Base-by-base conservation (phyloP, 306 rosid species). In the Cicer pinnatifidum region DNA sequence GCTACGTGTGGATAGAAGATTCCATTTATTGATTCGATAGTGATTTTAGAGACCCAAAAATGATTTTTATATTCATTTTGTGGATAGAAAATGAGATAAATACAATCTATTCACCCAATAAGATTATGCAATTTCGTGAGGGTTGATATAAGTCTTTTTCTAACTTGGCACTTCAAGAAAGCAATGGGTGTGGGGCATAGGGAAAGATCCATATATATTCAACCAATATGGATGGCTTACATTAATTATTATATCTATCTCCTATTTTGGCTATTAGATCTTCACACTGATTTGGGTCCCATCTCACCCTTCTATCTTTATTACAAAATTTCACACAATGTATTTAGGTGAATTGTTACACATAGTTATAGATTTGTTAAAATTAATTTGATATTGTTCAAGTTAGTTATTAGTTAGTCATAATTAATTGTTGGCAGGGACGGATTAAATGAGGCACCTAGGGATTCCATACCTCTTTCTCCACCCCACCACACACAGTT, bases 81-180 rank as follows among this genome's bases (percentile, higher is more conserved):
- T 69, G 78, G 75, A 57, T 19, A 70, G 33, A 64, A 81, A 54
- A 48, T 16, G 68, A 70, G 56, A 59, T 46, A 43, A 63, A 63
- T 59, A 28, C 15, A 69, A 63, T 69, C 44, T 71, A 68, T 60
- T 69, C 11, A 52, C 20, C 37, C 20, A n/a, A 8, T 12, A 39
- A 39, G 23, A 41, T 5, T 11, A 17, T 72, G 74, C 74, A 73
- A 47, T 39, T 78, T 73, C 68, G 68, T 73, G 53, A 61, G 63
- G 65, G 77, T 20, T 43, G 54, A 17, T 69, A 69, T 73, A 52
- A 62, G 9, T 82, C 83, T 19, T 82, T 69, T 69, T 67, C 82
- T 61, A 78, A 37, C 48, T 43, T 35, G 43, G 40, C 75, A 82
- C 69, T 62, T 74, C 81, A 56, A 46, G 81, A 82, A 69, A 74